Percentiles rank a stretch among this genome's conserved stretches.
phyloP scores from a whole-genome alignment of 2,329 filamentous ascomycete species.

The Incumbomyces lentus region DNA sequence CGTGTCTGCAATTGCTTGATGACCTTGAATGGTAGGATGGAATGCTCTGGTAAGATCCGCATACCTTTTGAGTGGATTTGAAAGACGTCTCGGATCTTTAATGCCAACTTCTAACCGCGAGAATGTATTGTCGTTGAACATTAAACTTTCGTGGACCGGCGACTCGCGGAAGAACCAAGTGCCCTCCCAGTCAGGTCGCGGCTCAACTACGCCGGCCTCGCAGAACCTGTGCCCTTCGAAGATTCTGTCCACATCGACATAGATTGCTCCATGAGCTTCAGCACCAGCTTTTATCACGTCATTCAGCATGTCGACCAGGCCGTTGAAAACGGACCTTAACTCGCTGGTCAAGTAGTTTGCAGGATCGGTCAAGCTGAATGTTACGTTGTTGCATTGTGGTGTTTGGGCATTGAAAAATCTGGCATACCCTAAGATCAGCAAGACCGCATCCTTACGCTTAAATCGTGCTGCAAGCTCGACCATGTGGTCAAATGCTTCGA shows the following conservation, averaged over 20 bases:
- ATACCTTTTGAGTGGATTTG: constrained; percentile 7
- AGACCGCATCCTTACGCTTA: constrained; percentile 8
- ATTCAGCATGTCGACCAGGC: constrained; percentile 19
- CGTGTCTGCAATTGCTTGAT: constrained; percentile 20
- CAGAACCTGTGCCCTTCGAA: constrained; percentile 24
- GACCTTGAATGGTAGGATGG: constrained; percentile 21
- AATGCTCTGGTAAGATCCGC: constrained; percentile 17
- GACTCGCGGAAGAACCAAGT: constrained; percentile 23
- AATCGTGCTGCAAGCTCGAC: constrained; percentile 9
- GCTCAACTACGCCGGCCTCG: constrained; percentile 18
- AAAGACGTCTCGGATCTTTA: background rate
- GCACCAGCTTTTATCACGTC: constrained; percentile 20
- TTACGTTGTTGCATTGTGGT: constrained; percentile 17
- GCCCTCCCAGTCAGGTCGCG: constrained; percentile 14
- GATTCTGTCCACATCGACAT: constrained; percentile 20
- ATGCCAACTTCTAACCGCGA: too few species aligned
- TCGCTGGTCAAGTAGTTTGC: constrained; percentile 17
- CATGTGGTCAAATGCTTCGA: constrained; percentile 16
- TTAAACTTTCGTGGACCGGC: background rate
- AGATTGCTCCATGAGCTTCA: constrained; percentile 17
- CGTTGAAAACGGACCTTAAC: constrained; percentile 20
- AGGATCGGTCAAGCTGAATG: constrained; percentile 19
- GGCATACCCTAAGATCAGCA: constrained; percentile 20
- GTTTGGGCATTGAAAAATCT: constrained; percentile 21
- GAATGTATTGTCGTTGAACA: too few species aligned